Conservation (phyloP, 306 rosid species). For the Medicago lupulina region DNA sequence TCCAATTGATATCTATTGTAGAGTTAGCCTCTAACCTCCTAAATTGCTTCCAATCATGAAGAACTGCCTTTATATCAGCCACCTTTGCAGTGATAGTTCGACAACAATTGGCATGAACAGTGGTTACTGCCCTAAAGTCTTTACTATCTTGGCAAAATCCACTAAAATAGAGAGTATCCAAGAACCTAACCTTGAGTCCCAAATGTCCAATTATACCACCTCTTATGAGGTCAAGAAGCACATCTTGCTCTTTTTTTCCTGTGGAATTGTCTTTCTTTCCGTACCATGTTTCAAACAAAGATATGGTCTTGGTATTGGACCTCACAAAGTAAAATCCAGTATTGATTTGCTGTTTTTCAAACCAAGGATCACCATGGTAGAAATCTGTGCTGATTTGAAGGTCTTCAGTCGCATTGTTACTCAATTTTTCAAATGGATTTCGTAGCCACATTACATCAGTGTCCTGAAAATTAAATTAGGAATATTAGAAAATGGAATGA, state of each 20-base stretch:
- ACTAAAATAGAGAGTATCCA: conserved; percentile 76
- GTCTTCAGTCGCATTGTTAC: conserved; percentile 61
- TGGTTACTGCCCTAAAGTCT: conserved; percentile 58
- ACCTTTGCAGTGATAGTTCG: conserved; percentile 69
- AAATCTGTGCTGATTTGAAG: conserved; percentile 69
- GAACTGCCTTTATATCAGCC: conserved; percentile 49
- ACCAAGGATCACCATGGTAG: conserved; percentile 59
- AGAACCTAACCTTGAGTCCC: conserved; percentile 66
- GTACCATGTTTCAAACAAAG: conserved; percentile 73
- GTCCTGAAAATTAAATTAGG: conserved; percentile 50
- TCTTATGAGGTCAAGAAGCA: conserved; percentile 48
- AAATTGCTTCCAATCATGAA: conserved; percentile 74
- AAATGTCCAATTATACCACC: conserved; percentile 48
- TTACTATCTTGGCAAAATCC: conserved; percentile 81
- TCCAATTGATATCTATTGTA: not conserved
- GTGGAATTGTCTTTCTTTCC: conserved; percentile 57
- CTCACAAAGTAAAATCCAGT: conserved; percentile 74
- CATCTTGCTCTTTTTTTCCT: conserved; percentile 79
- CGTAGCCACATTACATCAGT: conserved; percentile 88
- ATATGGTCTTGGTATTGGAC: conserved; percentile 71
- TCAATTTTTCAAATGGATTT: conserved; percentile 65
- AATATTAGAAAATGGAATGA: not conserved
- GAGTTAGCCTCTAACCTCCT: conserved; percentile 31
- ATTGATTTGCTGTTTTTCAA: conserved; percentile 53
- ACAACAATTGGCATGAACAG: conserved; percentile 88